Base-by-base conservation (phyloP, 176 grass and related monocot species). In the Echinochloa phyllopogon region DNA sequence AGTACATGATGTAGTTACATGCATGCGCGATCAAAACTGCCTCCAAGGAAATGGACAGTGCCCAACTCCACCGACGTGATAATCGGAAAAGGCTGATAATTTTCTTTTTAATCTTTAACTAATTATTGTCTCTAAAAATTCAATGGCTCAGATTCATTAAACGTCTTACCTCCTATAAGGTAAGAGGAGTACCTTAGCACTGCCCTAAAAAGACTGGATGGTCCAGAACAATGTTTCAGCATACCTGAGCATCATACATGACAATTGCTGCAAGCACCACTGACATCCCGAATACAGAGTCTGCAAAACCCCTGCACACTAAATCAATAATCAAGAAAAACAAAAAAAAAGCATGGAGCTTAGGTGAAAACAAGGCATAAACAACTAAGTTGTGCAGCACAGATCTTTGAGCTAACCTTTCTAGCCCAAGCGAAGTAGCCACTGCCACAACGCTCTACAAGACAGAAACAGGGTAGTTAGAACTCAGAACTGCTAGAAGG, bases 161-260 rank as follows among this genome's bases (percentile, higher is more conserved):
- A n/a, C n/a, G n/a, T n/a, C n/a, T n/a, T n/a, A n/a, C n/a, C n/a
- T n/a, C n/a, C n/a, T n/a, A n/a, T n/a, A n/a, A n/a, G n/a, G n/a
- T n/a, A n/a, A n/a, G n/a, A n/a, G n/a, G n/a, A n/a, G n/a, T n/a
- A n/a, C n/a, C n/a, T n/a, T n/a, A n/a, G n/a, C n/a, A n/a, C n/a
- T n/a, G n/a, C n/a, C n/a, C n/a, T n/a, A n/a, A n/a, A n/a, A 33
- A 2, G 29, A 33, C 2, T 33, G 29, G 29, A 33, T 33, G 29
- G 29, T 33, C 29, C 29, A 33, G 29, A 33, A 33, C 29, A 33
- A 33, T 33, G 29, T 33, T 33, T 15, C 50, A 48, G 18, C 23
- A 67, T 92, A 98, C 96, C 93, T 98, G 93, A 37, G 96, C 87
- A 78, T 98, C 96, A 62, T 95, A 98, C 93, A 98, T 98, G 17